Conservation (phyloP, 2,329 filamentous ascomycete genomes). For the Venturia asperata region DNA sequence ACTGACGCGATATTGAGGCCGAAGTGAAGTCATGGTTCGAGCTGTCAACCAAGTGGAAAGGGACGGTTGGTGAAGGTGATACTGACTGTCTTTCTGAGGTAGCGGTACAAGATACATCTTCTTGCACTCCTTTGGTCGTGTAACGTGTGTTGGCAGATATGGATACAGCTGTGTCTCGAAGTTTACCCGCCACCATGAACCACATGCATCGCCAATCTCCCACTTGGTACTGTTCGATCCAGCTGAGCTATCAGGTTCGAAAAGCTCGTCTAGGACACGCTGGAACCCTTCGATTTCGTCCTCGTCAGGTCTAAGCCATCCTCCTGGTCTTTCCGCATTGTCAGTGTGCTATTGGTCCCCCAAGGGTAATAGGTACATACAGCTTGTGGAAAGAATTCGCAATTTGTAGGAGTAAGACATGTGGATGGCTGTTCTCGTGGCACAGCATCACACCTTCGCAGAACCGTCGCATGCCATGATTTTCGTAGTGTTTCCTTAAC, state of each 20-base stretch:
- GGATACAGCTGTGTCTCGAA: slow-evolving; percentile 99
- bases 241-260: slow-evolving; percentile 83
- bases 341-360: slow-evolving; percentile 4
- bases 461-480: slow-evolving; percentile 92
- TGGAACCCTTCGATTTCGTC: slow-evolving; percentile 97
- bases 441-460: slow-evolving; percentile 96
- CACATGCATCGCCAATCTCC: slow-evolving; percentile 89
- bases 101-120: slow-evolving; percentile 97
- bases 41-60: neutral
- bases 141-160: slow-evolving; percentile 92
- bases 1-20: neutral
- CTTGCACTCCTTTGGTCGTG: slow-evolving; percentile 96
- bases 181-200: slow-evolving; percentile 98
- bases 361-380: slow-evolving; percentile 33
- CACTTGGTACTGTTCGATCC: slow-evolving; percentile 89
- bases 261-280: slow-evolving; percentile 78
- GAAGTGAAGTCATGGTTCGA: neutral
- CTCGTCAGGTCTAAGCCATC: slow-evolving; percentile 83
- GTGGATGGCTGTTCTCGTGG: slow-evolving; percentile 97
- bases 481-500: slow-evolving; percentile 88
- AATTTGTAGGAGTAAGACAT: slow-evolving; percentile 98
- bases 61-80: neutral
- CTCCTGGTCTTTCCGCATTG: slow-evolving; percentile 57
- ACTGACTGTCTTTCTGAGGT: slow-evolving; percentile 71
- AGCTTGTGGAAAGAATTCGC: slow-evolving; percentile 99